Evolutionary conservation across 1,284 basidiomycete genomes (phyloP).

Genomic region (Ganoderma leucocontextum): DNA sequence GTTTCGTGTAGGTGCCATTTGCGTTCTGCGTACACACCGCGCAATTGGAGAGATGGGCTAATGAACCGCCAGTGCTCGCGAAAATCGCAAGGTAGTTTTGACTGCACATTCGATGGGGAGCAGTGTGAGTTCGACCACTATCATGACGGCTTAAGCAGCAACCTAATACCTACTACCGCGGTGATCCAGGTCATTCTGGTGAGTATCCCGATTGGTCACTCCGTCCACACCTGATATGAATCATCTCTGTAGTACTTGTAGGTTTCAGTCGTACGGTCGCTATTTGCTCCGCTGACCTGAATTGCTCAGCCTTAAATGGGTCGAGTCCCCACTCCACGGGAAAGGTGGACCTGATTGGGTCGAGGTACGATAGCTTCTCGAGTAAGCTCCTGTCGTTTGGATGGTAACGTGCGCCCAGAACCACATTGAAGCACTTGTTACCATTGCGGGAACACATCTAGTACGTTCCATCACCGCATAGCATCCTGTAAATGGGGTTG

Average conservation of each 20-base stretch:
- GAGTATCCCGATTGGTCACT: constrained; percentile 31
- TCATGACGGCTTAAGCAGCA: neutral
- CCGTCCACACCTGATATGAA: neutral
- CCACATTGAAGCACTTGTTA: constrained; percentile 83
- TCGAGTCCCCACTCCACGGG: constrained; percentile 88
- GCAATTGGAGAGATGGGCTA: neutral
- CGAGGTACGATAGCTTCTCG: constrained; percentile 62
- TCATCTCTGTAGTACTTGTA: constrained; percentile 28
- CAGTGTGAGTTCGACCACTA: constrained; percentile 56
- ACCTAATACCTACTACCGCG: neutral
- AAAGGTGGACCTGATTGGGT: constrained; percentile 92
- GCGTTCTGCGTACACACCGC: neutral
- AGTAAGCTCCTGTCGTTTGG: neutral
- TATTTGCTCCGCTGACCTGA: neutral
- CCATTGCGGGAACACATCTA: constrained; percentile 90
- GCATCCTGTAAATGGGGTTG: neutral
- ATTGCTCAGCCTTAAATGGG: constrained; percentile 87
- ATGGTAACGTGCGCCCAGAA: constrained; percentile 51
- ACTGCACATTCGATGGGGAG: constrained; percentile 92
- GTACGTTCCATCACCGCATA: constrained; percentile 48
- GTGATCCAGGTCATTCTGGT: constrained; percentile 59
- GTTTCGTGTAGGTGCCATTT: constrained; percentile 66
- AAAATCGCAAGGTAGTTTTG: constrained; percentile 86
- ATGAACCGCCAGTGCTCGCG: constrained; percentile 58
- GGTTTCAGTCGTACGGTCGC: neutral